phyloP scores from a whole-genome alignment of 208 protist species.

The Leishmania gerbilli region DNA sequence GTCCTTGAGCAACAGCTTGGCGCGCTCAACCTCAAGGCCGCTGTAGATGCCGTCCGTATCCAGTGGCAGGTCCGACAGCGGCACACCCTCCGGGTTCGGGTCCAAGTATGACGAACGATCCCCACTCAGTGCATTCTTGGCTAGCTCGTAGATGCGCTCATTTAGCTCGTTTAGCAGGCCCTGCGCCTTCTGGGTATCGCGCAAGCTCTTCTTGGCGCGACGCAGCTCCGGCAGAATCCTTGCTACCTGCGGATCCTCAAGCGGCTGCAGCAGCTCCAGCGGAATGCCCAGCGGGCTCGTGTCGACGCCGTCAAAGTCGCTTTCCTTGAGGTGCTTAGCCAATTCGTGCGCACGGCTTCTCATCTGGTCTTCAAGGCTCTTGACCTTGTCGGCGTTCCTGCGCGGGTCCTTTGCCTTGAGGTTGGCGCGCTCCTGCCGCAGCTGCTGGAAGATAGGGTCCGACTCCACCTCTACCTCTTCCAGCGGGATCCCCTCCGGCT shows the following conservation, averaged over 20 bases:
- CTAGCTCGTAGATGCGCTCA: slow-evolving; percentile 55
- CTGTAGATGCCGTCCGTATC: slow-evolving; percentile 65
- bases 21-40: slow-evolving; percentile 67
- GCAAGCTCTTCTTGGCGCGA: slow-evolving; percentile 52
- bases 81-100: slow-evolving; percentile 52
- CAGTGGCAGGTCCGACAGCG: slow-evolving; percentile 55
- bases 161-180: slow-evolving; percentile 57
- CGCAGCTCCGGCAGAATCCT: slow-evolving; percentile 67
- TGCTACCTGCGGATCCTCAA: slow-evolving; percentile 54
- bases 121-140: slow-evolving; percentile 44
- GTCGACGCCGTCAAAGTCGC: slow-evolving; percentile 67
- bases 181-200: slow-evolving; percentile 40
- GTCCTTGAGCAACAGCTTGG: slow-evolving; percentile 64
- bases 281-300: slow-evolving; percentile 57
- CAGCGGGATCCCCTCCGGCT: slow-evolving; percentile 68
- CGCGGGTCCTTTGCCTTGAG: slow-evolving; percentile 69
- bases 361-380: slow-evolving; percentile 61
- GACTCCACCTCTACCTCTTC: slow-evolving; percentile 51
- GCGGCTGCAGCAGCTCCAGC: slow-evolving; percentile 54
- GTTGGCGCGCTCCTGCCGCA: slow-evolving; percentile 51
- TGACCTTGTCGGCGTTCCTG: slow-evolving; percentile 52
- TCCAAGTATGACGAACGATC: slow-evolving; percentile 60
- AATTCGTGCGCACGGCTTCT: slow-evolving; percentile 64
- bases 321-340: slow-evolving; percentile 40
- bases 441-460: slow-evolving; percentile 45